A percentile compares a stretch with the other conserved stretches of the same genome.
Conservation (phyloP, 352 stramenopile genomes). For the Phytophthora tentaculata region DNA sequence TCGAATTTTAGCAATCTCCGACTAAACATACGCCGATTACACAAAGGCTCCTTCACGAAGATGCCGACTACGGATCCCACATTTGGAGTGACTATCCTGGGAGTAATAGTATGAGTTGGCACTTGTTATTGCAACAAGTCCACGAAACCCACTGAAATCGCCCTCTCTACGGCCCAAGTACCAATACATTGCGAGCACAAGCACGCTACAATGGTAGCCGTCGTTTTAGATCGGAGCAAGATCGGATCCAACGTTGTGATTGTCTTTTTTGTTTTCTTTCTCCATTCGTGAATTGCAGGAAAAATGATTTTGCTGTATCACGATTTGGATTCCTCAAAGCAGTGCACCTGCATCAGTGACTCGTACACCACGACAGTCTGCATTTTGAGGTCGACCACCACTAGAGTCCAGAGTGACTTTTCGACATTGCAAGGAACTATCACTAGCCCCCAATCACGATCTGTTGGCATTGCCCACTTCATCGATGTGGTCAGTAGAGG, state of each 20-base stretch:
- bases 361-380: background rate
- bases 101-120: no score
- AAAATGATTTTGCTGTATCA: background rate
- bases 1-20: no score
- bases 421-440: background rate
- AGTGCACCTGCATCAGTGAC: background rate
- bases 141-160: background rate
- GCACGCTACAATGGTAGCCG: background rate
- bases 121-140: no score
- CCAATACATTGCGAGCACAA: background rate
- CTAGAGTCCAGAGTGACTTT: background rate
- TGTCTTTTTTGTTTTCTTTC: background rate
- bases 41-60: no score
- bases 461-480: background rate
- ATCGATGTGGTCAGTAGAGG: no score
- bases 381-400: background rate
- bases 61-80: no score
- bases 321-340: background rate
- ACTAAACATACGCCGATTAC: no score
- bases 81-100: no score
- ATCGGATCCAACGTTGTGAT: background rate
- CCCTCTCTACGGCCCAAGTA: background rate
- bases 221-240: background rate
- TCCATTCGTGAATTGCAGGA: background rate
- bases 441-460: background rate